These are phyloP conservation scores for Cornus suecica DNA, from an alignment of 148 eudicot genomes.

Conservation along the genomic window DNA sequence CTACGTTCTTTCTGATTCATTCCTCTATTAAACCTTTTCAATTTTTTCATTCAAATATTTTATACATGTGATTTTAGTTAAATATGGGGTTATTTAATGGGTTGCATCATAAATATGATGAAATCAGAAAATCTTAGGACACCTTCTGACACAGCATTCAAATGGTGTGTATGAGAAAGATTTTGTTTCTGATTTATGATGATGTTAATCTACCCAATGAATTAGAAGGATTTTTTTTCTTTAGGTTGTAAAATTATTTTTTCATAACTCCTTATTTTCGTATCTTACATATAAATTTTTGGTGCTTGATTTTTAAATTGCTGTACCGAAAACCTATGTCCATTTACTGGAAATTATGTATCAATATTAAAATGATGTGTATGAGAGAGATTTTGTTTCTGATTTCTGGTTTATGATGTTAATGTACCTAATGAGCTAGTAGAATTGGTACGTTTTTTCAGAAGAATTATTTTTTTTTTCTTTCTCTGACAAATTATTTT, in stretches of 20 bases:
- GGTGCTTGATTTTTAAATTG: no score
- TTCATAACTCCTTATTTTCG: no score
- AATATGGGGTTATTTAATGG: background rate
- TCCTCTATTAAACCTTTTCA: background rate
- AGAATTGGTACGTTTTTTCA: background rate
- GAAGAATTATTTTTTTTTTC: no score
- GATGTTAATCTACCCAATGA: background rate
- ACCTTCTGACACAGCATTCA: slow-evolving; percentile 37
- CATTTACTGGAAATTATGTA: no score
- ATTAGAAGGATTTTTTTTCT: background rate
- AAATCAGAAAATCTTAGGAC: slow-evolving; percentile 37
- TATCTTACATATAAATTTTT: no score
- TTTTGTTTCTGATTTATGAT: slow-evolving; percentile 21
- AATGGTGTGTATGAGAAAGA: slow-evolving; percentile 34
- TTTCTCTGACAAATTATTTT: no score
- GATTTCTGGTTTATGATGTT: slow-evolving; percentile 10
- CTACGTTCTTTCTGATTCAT: slow-evolving; percentile 38
- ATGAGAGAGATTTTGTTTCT: slow-evolving; percentile 28
- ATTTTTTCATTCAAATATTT: background rate
- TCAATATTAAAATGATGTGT: slow-evolving; percentile 29
- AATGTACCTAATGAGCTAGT: background rate
- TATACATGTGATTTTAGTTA: background rate
- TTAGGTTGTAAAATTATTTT: no score
- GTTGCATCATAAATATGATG: slow-evolving; percentile 23
- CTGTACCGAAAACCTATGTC: no score